A percentile compares a stretch with the other conserved stretches of the same genome.
phyloP scores from a whole-genome alignment of 1,139 yeast species.

The Geotrichum candidum region DNA sequence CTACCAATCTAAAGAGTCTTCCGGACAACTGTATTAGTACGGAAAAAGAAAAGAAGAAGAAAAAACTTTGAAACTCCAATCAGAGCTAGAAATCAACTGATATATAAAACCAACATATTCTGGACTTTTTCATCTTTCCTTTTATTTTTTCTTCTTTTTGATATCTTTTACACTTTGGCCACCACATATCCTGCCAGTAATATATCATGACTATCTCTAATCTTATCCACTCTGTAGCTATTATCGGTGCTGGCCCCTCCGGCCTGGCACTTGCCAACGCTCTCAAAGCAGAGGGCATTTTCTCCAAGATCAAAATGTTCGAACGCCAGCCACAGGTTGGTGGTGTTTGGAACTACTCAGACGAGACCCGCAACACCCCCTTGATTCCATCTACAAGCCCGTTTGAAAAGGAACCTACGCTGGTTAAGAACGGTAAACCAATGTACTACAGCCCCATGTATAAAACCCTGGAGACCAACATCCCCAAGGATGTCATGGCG shows the following conservation, averaged over 20 bases:
- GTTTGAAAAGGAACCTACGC: constrained; percentile 23
- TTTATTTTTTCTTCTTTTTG: background rate
- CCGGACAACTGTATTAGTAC: background rate
- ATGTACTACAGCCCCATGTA: constrained; percentile 44
- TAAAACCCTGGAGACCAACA: constrained; percentile 54
- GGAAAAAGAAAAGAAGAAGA: too few relatives aligned
- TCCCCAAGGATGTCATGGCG: constrained; percentile 54
- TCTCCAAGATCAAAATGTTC: constrained; percentile 43
- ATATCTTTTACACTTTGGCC: background rate
- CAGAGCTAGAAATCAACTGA: background rate
- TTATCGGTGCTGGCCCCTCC: constrained; percentile 63
- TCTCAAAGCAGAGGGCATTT: constrained; percentile 42
- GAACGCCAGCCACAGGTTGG: constrained; percentile 48
- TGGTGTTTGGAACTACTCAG: constrained; percentile 45
- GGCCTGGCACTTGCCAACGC: constrained; percentile 58
- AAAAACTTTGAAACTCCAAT: background rate
- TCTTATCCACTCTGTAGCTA: constrained; percentile 21
- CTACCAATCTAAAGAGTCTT: too few relatives aligned
- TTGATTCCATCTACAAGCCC: constrained; percentile 24
- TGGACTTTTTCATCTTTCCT: background rate
- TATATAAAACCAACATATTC: background rate
- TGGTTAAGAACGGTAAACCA: constrained; percentile 16
- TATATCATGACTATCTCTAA: background rate
- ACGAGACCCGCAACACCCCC: constrained; percentile 19
- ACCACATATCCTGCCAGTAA: background rate